These are phyloP conservation scores for Diaporthe aspalathi DNA, from an alignment of 2,329 filamentous ascomycete genomes.

Conservation along the genomic window DNA sequence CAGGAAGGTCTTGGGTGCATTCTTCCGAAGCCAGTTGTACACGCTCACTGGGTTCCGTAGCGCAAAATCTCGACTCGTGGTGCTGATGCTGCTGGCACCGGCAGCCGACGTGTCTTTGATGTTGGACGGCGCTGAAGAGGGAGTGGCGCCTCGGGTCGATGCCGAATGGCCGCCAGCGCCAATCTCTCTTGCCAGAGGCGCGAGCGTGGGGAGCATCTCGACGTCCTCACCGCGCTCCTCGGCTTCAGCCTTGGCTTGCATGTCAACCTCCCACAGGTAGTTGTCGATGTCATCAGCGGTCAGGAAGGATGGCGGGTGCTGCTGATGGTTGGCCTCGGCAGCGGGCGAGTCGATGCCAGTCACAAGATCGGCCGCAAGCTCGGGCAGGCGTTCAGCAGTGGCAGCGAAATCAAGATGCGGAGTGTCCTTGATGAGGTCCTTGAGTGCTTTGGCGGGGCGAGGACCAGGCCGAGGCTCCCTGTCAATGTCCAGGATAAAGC, in stretches of 20 bases:
- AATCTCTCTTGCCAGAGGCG: slow-evolving; percentile 57
- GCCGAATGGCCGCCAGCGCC: slow-evolving; percentile 51
- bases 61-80: slow-evolving; percentile 59
- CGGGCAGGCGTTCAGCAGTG: slow-evolving; percentile 73
- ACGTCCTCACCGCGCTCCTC: slow-evolving; percentile 42
- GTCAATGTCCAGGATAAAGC: slow-evolving; percentile 82
- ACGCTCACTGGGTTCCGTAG: slow-evolving; percentile 88
- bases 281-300: slow-evolving; percentile 78
- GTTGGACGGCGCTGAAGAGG: slow-evolving; percentile 41
- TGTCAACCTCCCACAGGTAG: slow-evolving; percentile 75
- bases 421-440: slow-evolving; percentile 62
- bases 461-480: slow-evolving; percentile 67
- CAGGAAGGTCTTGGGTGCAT: slow-evolving; percentile 86
- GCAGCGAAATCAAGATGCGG: slow-evolving; percentile 64
- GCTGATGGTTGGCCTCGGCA: slow-evolving; percentile 60
- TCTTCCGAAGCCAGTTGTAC: slow-evolving; percentile 92
- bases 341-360: slow-evolving; percentile 50
- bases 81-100: slow-evolving; percentile 52
- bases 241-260: slow-evolving; percentile 56
- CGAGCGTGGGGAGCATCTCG: slow-evolving; percentile 60
- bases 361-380: slow-evolving; percentile 61
- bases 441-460: slow-evolving; percentile 60
- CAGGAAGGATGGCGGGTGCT: slow-evolving; percentile 74
- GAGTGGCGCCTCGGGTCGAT: slow-evolving; percentile 48
- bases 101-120: slow-evolving; percentile 54